Conservation (phyloP, 352 stramenopile genomes). For the Pythium apleroticum region DNA sequence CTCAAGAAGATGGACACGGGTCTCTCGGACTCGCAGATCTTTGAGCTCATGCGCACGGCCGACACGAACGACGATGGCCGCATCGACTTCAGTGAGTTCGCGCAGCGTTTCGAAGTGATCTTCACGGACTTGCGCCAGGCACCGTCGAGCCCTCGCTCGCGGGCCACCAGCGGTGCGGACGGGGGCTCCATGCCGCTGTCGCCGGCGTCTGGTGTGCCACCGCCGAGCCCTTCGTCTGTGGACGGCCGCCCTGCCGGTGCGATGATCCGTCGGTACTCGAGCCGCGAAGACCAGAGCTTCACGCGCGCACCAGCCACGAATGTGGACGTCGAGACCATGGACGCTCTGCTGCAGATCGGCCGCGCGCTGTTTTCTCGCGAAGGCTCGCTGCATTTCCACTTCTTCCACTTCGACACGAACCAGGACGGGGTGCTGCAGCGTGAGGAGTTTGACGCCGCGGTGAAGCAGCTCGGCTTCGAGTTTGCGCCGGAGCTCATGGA, state of each 20-base stretch:
- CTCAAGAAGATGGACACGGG: conserved; percentile 93
- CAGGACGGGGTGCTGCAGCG: conserved; percentile 78
- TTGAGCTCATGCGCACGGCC: conserved; percentile 91
- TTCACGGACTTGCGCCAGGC: conserved; percentile 74
- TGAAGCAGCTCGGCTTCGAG: conserved; percentile 63
- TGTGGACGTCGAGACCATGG: conserved; percentile 82
- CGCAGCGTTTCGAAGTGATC: conserved; percentile 90
- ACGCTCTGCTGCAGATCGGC: conserved; percentile 73
- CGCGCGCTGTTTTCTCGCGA: conserved; percentile 72
- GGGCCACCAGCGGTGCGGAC: conserved; percentile 18
- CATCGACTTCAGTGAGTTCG: conserved; percentile 92
- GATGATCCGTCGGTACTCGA: conserved; percentile 58
- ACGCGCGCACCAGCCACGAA: conserved; percentile 51
- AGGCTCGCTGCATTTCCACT: conserved; percentile 81
- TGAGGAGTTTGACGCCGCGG: conserved; percentile 73
- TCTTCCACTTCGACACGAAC: conserved; percentile 84
- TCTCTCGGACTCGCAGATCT: conserved; percentile 90
- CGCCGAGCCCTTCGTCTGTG: conserved; percentile 13
- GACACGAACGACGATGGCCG: conserved; percentile 91
- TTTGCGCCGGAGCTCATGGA: conserved; percentile 58
- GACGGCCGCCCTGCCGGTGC: conserved; percentile 21
- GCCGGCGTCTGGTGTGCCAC: neutral
- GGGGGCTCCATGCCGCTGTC: conserved; percentile 13
- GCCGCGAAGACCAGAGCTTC: conserved; percentile 60
- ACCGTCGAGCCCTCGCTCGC: conserved; percentile 28